Conservation (phyloP, 164 flowering plant species). For the Piper betle region DNA sequence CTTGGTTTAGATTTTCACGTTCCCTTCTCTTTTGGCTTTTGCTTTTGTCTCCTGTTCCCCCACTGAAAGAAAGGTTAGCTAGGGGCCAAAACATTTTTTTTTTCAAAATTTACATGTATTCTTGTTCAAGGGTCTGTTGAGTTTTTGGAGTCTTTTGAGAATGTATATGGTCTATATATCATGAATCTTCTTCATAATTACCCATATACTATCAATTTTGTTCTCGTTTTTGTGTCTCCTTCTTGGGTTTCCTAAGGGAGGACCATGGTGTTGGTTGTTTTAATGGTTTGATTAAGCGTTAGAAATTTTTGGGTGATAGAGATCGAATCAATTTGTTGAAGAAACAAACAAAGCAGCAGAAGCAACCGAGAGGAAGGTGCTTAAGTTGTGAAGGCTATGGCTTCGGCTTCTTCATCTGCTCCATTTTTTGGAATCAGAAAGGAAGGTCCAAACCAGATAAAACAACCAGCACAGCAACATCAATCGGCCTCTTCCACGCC, state of each 20-base stretch:
- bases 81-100: background rate
- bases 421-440: conserved; percentile 35
- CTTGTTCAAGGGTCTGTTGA: background rate
- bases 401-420: conserved; percentile 28
- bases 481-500: conserved; percentile 20
- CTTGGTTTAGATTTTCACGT: background rate
- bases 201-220: background rate
- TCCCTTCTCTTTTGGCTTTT: background rate
- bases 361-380: background rate
- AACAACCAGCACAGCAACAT: conserved; percentile 14
- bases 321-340: background rate
- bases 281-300: background rate
- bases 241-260: background rate
- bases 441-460: conserved; percentile 32
- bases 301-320: background rate
- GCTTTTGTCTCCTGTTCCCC: background rate
- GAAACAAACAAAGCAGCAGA: background rate
- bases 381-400: conserved; percentile 17
- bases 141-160: conserved; percentile 1
- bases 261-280: background rate
- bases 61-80: background rate
- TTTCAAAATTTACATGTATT: no score
- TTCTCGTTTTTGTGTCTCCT: background rate
- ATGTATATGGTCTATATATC: background rate
- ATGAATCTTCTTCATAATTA: background rate